Base-by-base conservation (phyloP, 2,329 filamentous ascomycete species). In the Penicillium expansum region DNA sequence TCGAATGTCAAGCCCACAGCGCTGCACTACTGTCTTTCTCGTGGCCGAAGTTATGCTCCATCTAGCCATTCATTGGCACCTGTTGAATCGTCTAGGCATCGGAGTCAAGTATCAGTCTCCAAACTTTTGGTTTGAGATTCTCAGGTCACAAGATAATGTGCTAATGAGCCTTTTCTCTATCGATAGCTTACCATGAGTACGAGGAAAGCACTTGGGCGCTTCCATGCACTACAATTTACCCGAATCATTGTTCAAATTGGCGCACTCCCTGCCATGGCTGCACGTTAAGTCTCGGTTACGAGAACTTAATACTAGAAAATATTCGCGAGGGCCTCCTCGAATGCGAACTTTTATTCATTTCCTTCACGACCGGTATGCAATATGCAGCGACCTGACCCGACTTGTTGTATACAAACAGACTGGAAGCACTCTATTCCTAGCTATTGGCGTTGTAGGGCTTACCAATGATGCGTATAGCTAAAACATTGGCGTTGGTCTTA, bases 401-500 rank as follows among this genome's bases (percentile, higher is more conserved):
- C 4, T 87, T 69, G 79, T 87, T 69, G 82, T 82, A 14, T 86
- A 83, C 30, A 87, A 87, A 69, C 84, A 87, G 66, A 87, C 85
- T 0, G 85, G 85, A 57, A 87, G 87, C 71, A 86, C 84, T 2
- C 80, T 87, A 48, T 82, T 87, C 63, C 76, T 86, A 9, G 83
- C 82, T 30, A 74, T 85, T 55, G 72, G 82, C 35, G 63, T 81
- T 30, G 80, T 82, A 9, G 67, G 10, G 67, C 69, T 81, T 57
- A 73, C 80, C 60, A 75, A 77, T 43, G 73, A 79, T 20, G 73
- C 78, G 66, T 84, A 85, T 69, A 73, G 77, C 62, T 64, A 77
- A 45, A 85, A 86, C 60, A 83, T 86, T 41, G 83, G 77, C 39
- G 71, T 80, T 13, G 80, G 81, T 16, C 78, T 87, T 3, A 80